Evolutionary conservation across 1,284 basidiomycete genomes (phyloP).

Genomic region (Testicularia cyperi): DNA sequence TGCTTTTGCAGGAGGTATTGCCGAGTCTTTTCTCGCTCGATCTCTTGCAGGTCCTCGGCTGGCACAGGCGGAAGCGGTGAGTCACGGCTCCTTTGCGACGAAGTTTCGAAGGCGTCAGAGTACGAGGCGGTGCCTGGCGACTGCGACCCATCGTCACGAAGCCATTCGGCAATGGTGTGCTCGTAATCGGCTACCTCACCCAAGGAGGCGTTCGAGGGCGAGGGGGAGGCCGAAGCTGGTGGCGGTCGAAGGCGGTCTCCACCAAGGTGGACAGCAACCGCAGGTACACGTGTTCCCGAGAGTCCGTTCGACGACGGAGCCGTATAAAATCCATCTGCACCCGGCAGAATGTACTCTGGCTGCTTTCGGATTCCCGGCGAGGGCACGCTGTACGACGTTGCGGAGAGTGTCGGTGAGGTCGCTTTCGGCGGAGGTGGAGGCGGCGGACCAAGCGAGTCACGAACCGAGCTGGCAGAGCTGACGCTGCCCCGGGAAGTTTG

Average conservation of each 20-base stretch:
- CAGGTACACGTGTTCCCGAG: neutral
- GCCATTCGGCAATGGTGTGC: conserved; percentile 21
- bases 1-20: too few species aligned
- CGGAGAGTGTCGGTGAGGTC: too few species aligned
- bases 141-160: conserved; percentile 12
- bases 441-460: conserved; percentile 27
- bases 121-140: conserved; percentile 13
- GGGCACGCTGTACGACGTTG: too few species aligned
- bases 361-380: conserved; percentile 6
- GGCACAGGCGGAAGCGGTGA: conserved; percentile 20
- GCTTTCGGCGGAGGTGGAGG: conserved; percentile 37
- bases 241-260: conserved; percentile 13
- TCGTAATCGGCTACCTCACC: conserved; percentile 13
- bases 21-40: too few species aligned
- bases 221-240: conserved; percentile 3
- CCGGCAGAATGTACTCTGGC: conserved; percentile 42
- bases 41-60: conserved; percentile 13
- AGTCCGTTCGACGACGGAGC: conserved; percentile 6
- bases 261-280: too few species aligned
- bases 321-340: conserved; percentile 42
- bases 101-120: conserved; percentile 8
- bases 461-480: conserved; percentile 1
- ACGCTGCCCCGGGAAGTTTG: too few species aligned
- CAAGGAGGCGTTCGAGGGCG: conserved; percentile 9
- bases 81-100: conserved; percentile 8